Base-by-base conservation (phyloP, 495 filamentous ascomycete genomes). In the Talaromyces proteolyticus region DNA sequence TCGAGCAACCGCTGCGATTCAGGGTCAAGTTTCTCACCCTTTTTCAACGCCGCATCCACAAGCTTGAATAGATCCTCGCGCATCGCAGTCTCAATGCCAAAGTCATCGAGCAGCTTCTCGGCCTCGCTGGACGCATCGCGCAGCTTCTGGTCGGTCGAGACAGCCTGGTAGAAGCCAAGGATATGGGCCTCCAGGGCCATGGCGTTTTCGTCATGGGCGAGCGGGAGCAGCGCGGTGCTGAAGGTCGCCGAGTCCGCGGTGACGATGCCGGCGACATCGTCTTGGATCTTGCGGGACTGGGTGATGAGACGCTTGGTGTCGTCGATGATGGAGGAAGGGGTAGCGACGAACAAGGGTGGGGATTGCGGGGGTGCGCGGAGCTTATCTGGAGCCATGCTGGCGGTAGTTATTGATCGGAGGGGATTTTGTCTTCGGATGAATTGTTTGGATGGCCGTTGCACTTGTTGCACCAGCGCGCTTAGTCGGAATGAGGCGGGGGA, bases 311-410 rank as follows among this genome's bases (percentile, higher is more conserved):
- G 69, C 64, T 92, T 82, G 29, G 91, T 85, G 58, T 91, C 90
- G 49, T 78, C 74, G 18, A 94, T 67, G 48, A 98, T 73, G 40
- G 82, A 85, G 49, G 83, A 70, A 17, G 86, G 81, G 41, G 90
- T 96, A 44, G 88, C 88, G 0, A 81, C 91, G 70, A 96, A 96
- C 38, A 82, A 72, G 16, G 92, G 89, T 36, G 93, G 91, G 18
- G 83, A 73, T 65, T 96, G 91, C 17, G 91, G 90, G 45, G 91
- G 90, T 53, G 77, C 85, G 59, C 77, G 69, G 55, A 70, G 63
- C 57, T 82, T 68, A 52, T 76, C 69, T 42, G 82, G 79, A 18
- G 82, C 84, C 86, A 89, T 90, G 49, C 67, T 80, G 55, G 74
- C 71, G 52, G 76, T 85, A 6, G 81, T 81, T 52, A 87, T 60